These are phyloP conservation scores for Fimicolochytrium jonesii DNA, from an alignment of 192 early-diverging fungal genomes.

Conservation along the genomic window DNA sequence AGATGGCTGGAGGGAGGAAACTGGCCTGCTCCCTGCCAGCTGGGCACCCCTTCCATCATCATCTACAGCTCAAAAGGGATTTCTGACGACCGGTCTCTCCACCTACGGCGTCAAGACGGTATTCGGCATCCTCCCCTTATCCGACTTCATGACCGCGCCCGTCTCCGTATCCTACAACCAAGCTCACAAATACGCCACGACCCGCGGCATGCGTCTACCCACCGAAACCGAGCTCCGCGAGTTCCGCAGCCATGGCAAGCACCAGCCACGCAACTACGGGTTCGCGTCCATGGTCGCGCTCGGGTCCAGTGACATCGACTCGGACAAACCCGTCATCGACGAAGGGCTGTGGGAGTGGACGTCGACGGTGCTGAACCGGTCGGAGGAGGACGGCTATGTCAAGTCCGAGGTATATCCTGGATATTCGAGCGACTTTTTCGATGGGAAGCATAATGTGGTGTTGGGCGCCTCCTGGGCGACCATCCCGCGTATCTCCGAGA, in stretches of 20 bases:
- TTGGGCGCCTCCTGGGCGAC: slow-evolving; percentile 87
- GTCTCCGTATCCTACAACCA: slow-evolving; percentile 65
- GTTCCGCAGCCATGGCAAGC: slow-evolving; percentile 25
- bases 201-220: slow-evolving; percentile 60
- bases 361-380: slow-evolving; percentile 46
- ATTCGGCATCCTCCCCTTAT: slow-evolving; percentile 60
- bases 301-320: slow-evolving; percentile 6
- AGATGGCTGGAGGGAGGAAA: not conserved
- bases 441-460: slow-evolving; percentile 77
- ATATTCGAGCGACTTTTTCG: slow-evolving; percentile 89
- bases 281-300: slow-evolving; percentile 66
- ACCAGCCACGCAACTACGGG: slow-evolving; percentile 58
- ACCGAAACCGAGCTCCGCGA: slow-evolving; percentile 70
- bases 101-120: slow-evolving; percentile 56
- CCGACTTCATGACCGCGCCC: slow-evolving; percentile 59
- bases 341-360: slow-evolving; percentile 79
- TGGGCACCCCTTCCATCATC: slow-evolving; percentile 39
- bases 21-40: slow-evolving; percentile 47
- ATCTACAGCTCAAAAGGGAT: not conserved
- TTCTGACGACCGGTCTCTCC: not conserved
- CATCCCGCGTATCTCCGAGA: slow-evolving; percentile 63
- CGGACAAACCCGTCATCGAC: slow-evolving; percentile 4
- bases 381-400: slow-evolving; percentile 48
- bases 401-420: slow-evolving; percentile 74
- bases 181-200: slow-evolving; percentile 65